Base-by-base conservation (phyloP, 2,329 filamentous ascomycete genomes). In the Magnaporthales sp. region DNA sequence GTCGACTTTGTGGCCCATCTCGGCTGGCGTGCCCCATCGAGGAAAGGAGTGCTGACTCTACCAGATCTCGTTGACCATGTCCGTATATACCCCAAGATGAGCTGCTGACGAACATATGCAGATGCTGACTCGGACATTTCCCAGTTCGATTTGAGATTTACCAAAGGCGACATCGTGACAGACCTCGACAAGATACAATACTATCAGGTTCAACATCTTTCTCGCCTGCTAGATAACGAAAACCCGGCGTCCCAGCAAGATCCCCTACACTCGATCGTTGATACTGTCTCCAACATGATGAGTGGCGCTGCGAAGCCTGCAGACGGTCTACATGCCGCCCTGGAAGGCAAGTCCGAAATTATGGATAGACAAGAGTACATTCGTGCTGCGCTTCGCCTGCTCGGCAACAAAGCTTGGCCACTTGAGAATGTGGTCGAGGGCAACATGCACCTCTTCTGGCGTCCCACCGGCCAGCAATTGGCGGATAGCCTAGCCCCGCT, bases 91-190 rank as follows among this genome's bases (percentile, higher is more conserved):
- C 19, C 5, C 6, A 13, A 22, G 2, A 32, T 11, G 10, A 24
- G 19, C 30, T 63, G 62, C 24, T 58, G 27, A 60, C 26, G 24
- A 27, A 30, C 11, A 38, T 8, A 24, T 30, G 3, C 8, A 1
- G 11, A 63, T 63, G 13, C 27, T 62, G 19, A 30, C 46, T 58
- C 6, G 46, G 60, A 29, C 15, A 27, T 4, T 60, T 19, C n/a
- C n/a, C 68, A 92, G 85, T 94, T 97, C 74, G 87, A 89, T 62
- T 83, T 96, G 70, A 93, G 92, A 73, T 96, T 97, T 78, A 98
- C 93, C 3, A 91, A 90, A 72, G 94, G 94, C 10, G 93, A 97
- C 75, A 92, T 93, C 7, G 89, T 90, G 15, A 91, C 97, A 22
- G 88, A 90, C 24, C 85, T 89, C 64, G 86, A 88, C 63, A 99